A percentile compares a stretch with the other conserved stretches of the same genome.
Evolutionary conservation across 2,329 filamentous ascomycete species (phyloP).

Genomic region (Clarireedia homoeocarpa): DNA sequence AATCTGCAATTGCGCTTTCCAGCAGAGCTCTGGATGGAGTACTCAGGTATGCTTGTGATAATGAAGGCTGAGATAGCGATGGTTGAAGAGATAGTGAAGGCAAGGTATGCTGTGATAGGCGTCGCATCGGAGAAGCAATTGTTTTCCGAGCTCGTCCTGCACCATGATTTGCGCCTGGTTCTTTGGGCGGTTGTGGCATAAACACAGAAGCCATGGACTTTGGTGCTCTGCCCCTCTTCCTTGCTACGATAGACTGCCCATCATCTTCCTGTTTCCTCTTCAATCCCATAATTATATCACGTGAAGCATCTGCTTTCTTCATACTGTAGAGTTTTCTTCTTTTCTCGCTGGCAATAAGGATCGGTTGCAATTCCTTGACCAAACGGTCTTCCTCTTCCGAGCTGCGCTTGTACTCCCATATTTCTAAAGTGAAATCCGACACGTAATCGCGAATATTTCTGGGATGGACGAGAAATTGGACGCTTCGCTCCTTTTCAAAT

Average conservation of each 20-base stretch:
- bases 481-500: conserved; percentile 27
- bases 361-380: conserved; percentile 10
- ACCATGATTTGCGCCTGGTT: background rate
- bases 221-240: conserved; percentile 9
- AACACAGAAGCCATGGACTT: conserved; percentile 5
- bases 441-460: conserved; percentile 48
- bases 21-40: conserved; percentile 15
- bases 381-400: conserved; percentile 6
- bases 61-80: conserved; percentile 16
- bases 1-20: conserved; percentile 7
- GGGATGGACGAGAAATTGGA: conserved; percentile 46
- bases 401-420: conserved; percentile 42
- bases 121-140: background rate
- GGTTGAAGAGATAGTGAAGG: background rate
- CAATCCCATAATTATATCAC: conserved; percentile 1
- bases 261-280: conserved; percentile 6
- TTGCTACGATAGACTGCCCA: background rate
- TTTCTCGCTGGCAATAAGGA: conserved; percentile 8
- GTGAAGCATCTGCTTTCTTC: conserved; percentile 6
- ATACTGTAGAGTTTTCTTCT: conserved; percentile 1
- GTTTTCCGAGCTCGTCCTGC: conserved; percentile 4
- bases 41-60: conserved; percentile 18
- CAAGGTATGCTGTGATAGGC: background rate
- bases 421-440: conserved; percentile 46
- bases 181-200: background rate